Evolutionary conservation across 1,284 basidiomycete genomes (phyloP).

Genomic region (Fomes fomentarius): DNA sequence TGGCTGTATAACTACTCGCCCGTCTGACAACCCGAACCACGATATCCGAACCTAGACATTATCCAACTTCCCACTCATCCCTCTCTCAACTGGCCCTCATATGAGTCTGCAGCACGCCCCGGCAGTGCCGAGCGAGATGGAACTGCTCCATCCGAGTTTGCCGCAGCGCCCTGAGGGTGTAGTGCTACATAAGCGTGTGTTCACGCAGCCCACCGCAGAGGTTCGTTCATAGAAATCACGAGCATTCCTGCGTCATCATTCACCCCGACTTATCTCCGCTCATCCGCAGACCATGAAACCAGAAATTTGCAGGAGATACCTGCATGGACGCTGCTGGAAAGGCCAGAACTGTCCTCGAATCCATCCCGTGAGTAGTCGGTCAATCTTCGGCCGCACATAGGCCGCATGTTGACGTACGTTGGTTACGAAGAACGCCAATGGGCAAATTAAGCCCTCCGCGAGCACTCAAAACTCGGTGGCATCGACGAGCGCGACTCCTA

Average conservation of each 20-base stretch:
- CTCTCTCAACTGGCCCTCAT: no score
- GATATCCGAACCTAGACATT: neutral
- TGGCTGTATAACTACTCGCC: neutral
- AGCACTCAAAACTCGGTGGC: neutral
- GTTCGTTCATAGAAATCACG: neutral
- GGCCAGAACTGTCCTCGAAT: conserved; percentile 16
- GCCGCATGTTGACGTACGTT: neutral
- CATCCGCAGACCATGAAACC: conserved; percentile 6
- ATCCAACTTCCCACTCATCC: neutral
- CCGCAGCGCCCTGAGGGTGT: neutral
- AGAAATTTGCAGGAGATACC: conserved; percentile 21
- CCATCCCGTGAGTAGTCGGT: conserved; percentile 2
- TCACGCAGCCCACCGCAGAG: neutral
- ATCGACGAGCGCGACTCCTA: neutral
- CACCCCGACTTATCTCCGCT: no score
- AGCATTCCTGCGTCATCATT: no score
- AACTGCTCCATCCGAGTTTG: neutral
- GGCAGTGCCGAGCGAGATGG: neutral
- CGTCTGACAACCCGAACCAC: neutral
- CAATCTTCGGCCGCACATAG: neutral
- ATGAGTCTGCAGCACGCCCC: neutral
- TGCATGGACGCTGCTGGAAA: conserved; percentile 7
- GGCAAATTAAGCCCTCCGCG: neutral
- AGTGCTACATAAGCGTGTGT: neutral
- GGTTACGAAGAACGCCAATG: neutral